A percentile compares a stretch with the other conserved stretches of the same genome.
Evolutionary conservation across 192 early-diverging fungal genomes (phyloP).

Genomic region (Rhizophagus sp.): DNA sequence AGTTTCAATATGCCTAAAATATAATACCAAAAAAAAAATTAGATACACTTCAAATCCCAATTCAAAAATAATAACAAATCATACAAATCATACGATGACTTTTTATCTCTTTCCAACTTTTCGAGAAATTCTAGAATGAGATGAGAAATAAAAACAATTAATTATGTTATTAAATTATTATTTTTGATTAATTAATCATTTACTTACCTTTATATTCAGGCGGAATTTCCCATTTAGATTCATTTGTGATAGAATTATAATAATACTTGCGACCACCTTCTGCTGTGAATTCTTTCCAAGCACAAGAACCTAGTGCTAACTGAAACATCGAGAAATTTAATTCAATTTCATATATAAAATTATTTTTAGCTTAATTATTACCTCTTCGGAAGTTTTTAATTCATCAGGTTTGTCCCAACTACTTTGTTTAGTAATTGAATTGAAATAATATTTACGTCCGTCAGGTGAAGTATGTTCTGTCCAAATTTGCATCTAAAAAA

Average conservation of each 20-base stretch:
- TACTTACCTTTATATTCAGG: conserved; percentile 61
- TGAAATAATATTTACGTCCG: conserved; percentile 86
- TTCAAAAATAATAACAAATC: neutral
- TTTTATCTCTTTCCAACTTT: conserved; percentile 39
- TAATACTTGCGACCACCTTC: conserved; percentile 85
- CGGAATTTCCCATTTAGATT: conserved; percentile 88
- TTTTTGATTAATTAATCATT: neutral
- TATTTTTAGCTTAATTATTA: neutral
- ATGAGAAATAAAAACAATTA: conserved; percentile 1
- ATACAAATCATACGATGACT: conserved; percentile 9
- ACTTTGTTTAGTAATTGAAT: conserved; percentile 72
- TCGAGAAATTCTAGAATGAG: conserved; percentile 36
- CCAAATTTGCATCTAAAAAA: conserved; percentile 52
- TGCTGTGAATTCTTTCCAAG: conserved; percentile 86
- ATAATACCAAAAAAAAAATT: neutral
- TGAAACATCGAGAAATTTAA: conserved; percentile 21
- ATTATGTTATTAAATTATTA: neutral
- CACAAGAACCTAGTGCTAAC: conserved; percentile 56
- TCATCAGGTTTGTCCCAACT: conserved; percentile 96
- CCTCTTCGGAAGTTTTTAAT: conserved; percentile 77
- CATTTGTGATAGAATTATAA: conserved; percentile 73
- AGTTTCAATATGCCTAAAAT: neutral
- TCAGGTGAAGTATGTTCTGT: conserved; percentile 75
- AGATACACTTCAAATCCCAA: neutral
- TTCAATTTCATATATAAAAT: neutral